Evolutionary conservation across 1,284 basidiomycete genomes (phyloP).

Genomic region (Salmacisia buchloeana): DNA sequence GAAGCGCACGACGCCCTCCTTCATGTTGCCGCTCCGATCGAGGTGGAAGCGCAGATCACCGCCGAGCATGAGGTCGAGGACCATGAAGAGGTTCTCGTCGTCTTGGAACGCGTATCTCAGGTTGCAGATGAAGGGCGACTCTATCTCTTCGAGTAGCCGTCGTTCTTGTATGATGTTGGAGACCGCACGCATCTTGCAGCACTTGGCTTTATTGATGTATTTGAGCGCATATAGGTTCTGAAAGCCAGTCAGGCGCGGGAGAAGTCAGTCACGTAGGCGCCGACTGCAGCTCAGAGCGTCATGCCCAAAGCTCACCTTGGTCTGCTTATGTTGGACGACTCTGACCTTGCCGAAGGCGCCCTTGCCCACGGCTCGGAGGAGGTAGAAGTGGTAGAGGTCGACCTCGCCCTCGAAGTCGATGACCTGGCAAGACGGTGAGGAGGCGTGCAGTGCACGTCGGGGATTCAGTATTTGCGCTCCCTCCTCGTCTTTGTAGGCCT

Average conservation of each 20-base stretch:
- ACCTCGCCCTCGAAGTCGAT: constrained; percentile 97
- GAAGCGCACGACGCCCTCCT: constrained; percentile 78
- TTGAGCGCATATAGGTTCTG: constrained; percentile 78
- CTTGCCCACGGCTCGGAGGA: constrained; percentile 89
- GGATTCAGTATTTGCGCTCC: neutral
- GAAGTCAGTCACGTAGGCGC: neutral
- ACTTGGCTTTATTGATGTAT: constrained; percentile 96
- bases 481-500: too few relatives aligned
- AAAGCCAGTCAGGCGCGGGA: neutral
- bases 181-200: constrained; percentile 95
- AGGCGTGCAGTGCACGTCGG: neutral
- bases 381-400: constrained; percentile 93
- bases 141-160: constrained; percentile 62
- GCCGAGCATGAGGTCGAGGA: constrained; percentile 90
- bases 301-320: constrained; percentile 62
- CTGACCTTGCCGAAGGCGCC: constrained; percentile 98
- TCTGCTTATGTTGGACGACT: constrained; percentile 96
- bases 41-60: constrained; percentile 90
- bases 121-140: constrained; percentile 90
- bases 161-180: constrained; percentile 85
- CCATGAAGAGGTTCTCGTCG: constrained; percentile 96
- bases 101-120: constrained; percentile 95
- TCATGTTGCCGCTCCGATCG: constrained; percentile 69
- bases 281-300: neutral
- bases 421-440: constrained; percentile 58